Evolutionary conservation across 495 filamentous ascomycete species (phyloP).

Genomic region (Neurospora sp.): DNA sequence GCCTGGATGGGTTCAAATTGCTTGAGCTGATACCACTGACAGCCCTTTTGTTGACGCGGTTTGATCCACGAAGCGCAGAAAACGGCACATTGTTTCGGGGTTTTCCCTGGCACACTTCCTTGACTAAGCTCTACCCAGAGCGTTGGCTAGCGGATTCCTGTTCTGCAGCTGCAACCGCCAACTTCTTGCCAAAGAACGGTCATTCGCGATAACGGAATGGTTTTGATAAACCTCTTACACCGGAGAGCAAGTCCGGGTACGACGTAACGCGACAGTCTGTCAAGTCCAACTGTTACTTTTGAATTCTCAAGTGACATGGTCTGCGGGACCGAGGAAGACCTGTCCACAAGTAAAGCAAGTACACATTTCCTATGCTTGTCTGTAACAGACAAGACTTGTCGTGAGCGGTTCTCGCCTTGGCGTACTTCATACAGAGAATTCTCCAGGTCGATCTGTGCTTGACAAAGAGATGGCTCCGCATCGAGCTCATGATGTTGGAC

Average conservation of each 20-base stretch:
- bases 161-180: background rate
- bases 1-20: background rate
- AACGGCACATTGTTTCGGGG: background rate
- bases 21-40: background rate
- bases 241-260: slow-evolving; percentile 8
- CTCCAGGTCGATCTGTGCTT: background rate
- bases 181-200: background rate
- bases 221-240: background rate
- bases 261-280: slow-evolving; percentile 15
- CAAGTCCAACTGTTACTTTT: slow-evolving; percentile 3
- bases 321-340: background rate
- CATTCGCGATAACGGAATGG: background rate
- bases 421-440: background rate
- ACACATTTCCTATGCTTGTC: background rate
- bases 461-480: background rate
- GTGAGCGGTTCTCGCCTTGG: background rate
- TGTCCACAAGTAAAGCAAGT: background rate
- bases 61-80: background rate
- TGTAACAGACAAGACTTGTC: background rate
- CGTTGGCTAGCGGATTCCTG: background rate
- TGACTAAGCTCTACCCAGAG: background rate
- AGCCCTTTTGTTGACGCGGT: background rate
- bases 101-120: background rate
- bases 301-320: background rate
- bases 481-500: background rate